Base-by-base conservation (phyloP, 305 asterid species). In the Solanum hybrid region DNA sequence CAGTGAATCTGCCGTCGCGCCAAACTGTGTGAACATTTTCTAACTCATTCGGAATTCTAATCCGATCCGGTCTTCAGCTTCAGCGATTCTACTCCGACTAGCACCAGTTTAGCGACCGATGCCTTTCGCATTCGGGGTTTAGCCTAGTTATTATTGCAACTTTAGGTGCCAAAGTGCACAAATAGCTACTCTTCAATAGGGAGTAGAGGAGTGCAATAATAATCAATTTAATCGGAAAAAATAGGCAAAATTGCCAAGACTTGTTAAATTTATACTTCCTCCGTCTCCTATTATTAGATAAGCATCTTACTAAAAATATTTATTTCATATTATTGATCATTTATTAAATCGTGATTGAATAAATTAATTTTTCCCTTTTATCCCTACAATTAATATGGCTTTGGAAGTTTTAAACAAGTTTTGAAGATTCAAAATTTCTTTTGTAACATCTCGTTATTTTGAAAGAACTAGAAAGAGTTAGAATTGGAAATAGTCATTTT, bases 1-100 rank as follows among this genome's bases (percentile, higher is more conserved):
- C 89, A 96, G 91, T 24, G 98, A 94, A 82, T 97, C 98, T 88
- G 97, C 97, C 93, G 97, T 92, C 75, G 95, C 93, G 14, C 96
- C 96, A 90, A 94, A 94, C 82, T 94, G 95, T 87, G 95, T 89
- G 90, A 95, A 91, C 98, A 95, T 95, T 80, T 80, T 66, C 22
- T 79, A 36, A 78, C 51, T 24, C 78, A 64, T 10, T 10, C 10
- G 51, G 20, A 35, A 78, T 34, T 77, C 29, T n/a, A 79, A 10
- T 14, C 71, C 37, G 9, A 27, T 29, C 66, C 8, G 10, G 36
- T 4, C 26, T 42, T 81, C 3, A 81, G 37, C 26, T 69, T 60
- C 71, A 60, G 26, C 71, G 71, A 60, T 60, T 60, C 26, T 7
- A 60, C 5, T 56, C 26, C 11, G 11, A 20, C 71, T 20, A 56